Evolutionary conservation across 306 rosid species (phyloP), one percentile per base, ranked within the genome.

Genomic region (Cicer cuneatum): DNA sequence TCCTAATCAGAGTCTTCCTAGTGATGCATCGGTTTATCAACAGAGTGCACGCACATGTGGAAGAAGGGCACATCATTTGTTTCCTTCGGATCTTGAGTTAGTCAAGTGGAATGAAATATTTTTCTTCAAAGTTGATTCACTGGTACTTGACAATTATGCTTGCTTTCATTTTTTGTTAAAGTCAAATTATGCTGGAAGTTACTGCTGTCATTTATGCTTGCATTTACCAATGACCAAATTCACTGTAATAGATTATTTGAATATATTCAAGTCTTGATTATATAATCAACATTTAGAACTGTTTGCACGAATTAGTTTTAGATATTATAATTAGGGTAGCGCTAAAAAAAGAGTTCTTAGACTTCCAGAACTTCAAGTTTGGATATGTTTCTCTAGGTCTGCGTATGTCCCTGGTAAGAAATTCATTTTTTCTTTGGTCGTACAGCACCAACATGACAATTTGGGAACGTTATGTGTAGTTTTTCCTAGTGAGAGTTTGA

Each of bases 1-100:
- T 79, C 96, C 97, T 42, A 70, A 81, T 43, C 85, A 76, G 66
- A 79, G 78, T 66, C 70, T 72, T 76, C 66, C 76, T 52, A 51
- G 83, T 10, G 89, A 87, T 62, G 66, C 82, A 65, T 72, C 81
- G 73, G 81, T 80, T 72, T 89, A 83, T 82, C 89, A 87, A 69
- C 99, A 94, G 80, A 92, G 96, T 85, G 93, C 93, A 11, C 99
- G 90, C 71, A 94, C 99, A 11, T 72, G 92, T 71, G 96, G 97
- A 73, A 92, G 87, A 77, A 77, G 83, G 85, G 81, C 95, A 40
- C 78, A 73, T 65, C 85, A 80, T 56, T 66, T 76, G 49, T 57
- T 75, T 69, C 82, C 88, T 73, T 69, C 92, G 1, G 89, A 94
- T 80, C 72, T 87, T 74, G 89, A 90, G 54, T 81, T 86, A 58